Evolutionary conservation across 257 asterid genomes (phyloP).

Genomic region (Gardenia jasminoides): DNA sequence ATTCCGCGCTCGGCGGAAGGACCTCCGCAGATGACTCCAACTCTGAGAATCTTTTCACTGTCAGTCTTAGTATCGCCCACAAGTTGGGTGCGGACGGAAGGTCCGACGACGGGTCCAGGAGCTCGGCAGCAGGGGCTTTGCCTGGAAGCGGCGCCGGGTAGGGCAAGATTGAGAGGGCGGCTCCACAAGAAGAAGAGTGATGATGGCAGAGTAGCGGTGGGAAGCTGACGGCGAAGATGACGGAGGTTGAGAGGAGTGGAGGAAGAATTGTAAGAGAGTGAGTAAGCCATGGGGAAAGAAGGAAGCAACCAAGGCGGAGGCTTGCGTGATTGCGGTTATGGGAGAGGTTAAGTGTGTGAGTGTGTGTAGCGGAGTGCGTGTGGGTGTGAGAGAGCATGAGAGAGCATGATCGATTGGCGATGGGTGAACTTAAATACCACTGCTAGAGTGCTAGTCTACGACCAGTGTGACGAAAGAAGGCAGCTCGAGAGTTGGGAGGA

Average conservation of each 20-base stretch:
- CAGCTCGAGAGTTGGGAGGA: no score
- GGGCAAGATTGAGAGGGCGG: constrained; percentile 5
- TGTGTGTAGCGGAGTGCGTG: constrained; percentile 4
- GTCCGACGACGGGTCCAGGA: constrained; percentile 28
- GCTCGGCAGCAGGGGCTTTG: constrained; percentile 22
- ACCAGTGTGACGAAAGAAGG: no score
- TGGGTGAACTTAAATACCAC: no score
- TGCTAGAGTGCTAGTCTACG: no score
- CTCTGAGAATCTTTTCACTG: constrained; percentile 49
- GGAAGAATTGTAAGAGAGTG: no score
- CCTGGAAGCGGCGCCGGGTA: constrained; percentile 15
- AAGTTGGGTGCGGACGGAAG: constrained; percentile 31
- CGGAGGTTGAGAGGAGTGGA: constrained; percentile 19
- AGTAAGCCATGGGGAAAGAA: constrained; percentile 34
- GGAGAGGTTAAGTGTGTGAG: background rate
- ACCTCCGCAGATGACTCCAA: constrained; percentile 80
- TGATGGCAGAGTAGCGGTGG: constrained; percentile 2
- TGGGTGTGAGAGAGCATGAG: no score
- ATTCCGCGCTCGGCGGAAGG: constrained; percentile 93
- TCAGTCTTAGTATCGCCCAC: constrained; percentile 17
- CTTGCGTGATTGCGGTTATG: no score
- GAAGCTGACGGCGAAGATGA: background rate
- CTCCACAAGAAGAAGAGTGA: background rate
- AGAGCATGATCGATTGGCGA: background rate
- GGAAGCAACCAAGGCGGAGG: no score